These are phyloP conservation scores for Ceratopteris richardii DNA, from an alignment of 75 land plant species.

Conservation along the genomic window DNA sequence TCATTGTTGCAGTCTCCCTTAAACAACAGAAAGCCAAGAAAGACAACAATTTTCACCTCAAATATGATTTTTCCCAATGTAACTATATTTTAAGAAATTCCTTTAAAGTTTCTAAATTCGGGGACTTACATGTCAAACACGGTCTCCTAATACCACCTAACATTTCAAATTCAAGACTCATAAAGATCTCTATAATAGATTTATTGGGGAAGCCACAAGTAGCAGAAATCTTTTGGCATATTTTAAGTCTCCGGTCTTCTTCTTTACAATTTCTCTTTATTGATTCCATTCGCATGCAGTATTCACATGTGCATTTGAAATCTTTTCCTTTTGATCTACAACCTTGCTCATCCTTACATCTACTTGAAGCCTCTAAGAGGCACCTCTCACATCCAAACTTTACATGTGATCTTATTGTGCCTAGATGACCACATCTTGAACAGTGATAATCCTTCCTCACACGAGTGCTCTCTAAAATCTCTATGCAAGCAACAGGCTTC, in stretches of 20 bases:
- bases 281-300: slow-evolving; percentile 30
- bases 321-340: slow-evolving; percentile 43
- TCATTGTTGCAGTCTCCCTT: slow-evolving; percentile 38
- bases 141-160: slow-evolving; percentile 17
- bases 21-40: slow-evolving; percentile 56
- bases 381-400: slow-evolving; percentile 57
- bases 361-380: neutral
- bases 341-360: slow-evolving; percentile 3
- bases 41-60: slow-evolving; percentile 53
- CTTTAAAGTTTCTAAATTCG: slow-evolving; percentile 48
- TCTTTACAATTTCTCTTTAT: slow-evolving; percentile 38
- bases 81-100: slow-evolving; percentile 48
- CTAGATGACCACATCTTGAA: slow-evolving; percentile 88
- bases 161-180: slow-evolving; percentile 22
- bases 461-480: slow-evolving; percentile 20
- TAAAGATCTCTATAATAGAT: slow-evolving; percentile 51
- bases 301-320: slow-evolving; percentile 54
- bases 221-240: slow-evolving; percentile 39
- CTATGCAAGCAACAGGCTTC: slow-evolving; percentile 42
- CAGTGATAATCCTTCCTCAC: slow-evolving; percentile 48
- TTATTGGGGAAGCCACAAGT: slow-evolving; percentile 58
- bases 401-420: slow-evolving; percentile 46
- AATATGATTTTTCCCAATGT: slow-evolving; percentile 54
- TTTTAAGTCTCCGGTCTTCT: slow-evolving; percentile 42
- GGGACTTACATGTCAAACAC: slow-evolving; percentile 39